Base-by-base conservation (phyloP, 2,329 filamentous ascomycete species). In the Penicillium sp. region DNA sequence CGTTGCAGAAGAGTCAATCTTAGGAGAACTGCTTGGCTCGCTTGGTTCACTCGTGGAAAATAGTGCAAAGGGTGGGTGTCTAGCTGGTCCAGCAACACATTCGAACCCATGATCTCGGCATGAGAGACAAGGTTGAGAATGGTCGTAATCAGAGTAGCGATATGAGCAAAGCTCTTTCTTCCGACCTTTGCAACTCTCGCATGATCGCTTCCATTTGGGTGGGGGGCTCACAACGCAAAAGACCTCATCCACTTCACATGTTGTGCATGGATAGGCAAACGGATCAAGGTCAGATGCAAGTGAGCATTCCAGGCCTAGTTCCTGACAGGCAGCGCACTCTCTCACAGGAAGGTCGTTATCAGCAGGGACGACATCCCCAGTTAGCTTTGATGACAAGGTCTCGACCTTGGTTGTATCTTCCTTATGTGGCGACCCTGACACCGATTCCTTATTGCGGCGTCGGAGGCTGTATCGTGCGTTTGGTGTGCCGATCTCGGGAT, bases 51-150 rank as follows among this genome's bases (percentile, higher is more conserved):
- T 45, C 17, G 8, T 16, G 22, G 16, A 16, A 36, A 22, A n/a
- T 2, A 33, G 9, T 26, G 14, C 3, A 30, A 26, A 30, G 2
- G 61, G 60, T 19, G 17, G 33, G 17, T 44, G 5, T 30, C 30
- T 63, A 2, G 59, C 62, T 6, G 75, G 75, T 4, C 74, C 75
- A 11, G 75, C 75, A 12, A 74, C 48, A 55, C 75, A 77, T 3
- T 59, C 57, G n/a, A 62, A 58, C 2, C 63, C 66, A 19, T 50
- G 58, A 4, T 62, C 54, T 5, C 35, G 52, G 55, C 75, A 77
- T 22, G 69, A 58, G 26, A 60, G 54, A 54, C 75, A 78, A 6
- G 70, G 62, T 28, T 58, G 35, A 33, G 30, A 60, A 46, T 67
- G 66, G 16, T 65, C 65, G 11, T 58, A 58, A 41, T 69, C 65